Evolutionary conservation across 495 filamentous ascomycete genomes (phyloP), one percentile per base, ranked within the genome.

Genomic region (Mytilinidion resinicola): DNA sequence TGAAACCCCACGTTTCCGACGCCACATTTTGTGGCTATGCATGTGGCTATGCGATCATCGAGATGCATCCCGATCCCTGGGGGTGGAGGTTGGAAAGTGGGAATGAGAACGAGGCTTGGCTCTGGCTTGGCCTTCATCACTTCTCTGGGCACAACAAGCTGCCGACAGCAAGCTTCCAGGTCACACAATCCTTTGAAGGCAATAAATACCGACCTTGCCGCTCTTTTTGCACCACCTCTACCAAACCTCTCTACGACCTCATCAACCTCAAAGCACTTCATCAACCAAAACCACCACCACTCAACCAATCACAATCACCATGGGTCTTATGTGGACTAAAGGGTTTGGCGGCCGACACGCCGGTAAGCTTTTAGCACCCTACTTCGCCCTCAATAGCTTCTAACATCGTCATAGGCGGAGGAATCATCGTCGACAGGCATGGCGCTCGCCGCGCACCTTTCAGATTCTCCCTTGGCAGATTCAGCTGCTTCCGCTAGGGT

Each of bases 391-490:
- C 19, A 37, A 9, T 14, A 39, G 8, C 19, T 38, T 7, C 53
- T 51, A 33, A 57, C 53, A 55, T 43, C 19, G 8, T 39, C 11
- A 12, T 21, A 62, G 61, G 62, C 39, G 66, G 70, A 14, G 72
- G 72, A 34, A 49, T 74, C 49, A 57, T 70, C 36, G 69, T 73
- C 39, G 72, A 74, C 54, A 74, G 68, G 61, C 60, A 74, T 42
- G 72, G 72, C 20, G 62, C 62, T 5, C 67, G 67, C 5, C 65
- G 72, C 15, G 67, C 67, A 0, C 72, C 72, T 11, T 74, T 72
- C 57, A 66, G 72, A 9, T 69, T 73, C 55, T 66, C 58, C 39
- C 42, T 69, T 21, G 72, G 72, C 8, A 67, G 64, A 43, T 72
- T 74, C 47, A 71, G 59, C 58, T 74, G 72, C 54, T 74, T 74